These are phyloP conservation scores for Letharia columbiana DNA, from an alignment of 495 filamentous ascomycete species.

Conservation along the genomic window DNA sequence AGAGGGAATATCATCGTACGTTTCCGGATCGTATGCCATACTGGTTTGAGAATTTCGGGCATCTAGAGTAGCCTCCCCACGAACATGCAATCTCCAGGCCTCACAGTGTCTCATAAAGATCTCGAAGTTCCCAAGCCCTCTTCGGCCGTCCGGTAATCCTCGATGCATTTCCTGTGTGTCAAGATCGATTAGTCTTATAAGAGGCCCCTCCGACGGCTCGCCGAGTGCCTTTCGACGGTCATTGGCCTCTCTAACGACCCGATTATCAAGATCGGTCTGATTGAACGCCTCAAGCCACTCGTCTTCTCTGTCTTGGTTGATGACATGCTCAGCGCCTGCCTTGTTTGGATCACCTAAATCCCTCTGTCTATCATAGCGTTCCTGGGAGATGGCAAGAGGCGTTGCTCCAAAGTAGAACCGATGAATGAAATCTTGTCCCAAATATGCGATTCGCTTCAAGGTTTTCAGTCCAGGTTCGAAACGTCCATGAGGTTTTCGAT, in stretches of 20 bases:
- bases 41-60: neutral
- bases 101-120: slow-evolving; percentile 31
- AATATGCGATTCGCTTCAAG: slow-evolving; percentile 28
- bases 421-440: slow-evolving; percentile 28
- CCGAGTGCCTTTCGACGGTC: neutral
- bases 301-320: slow-evolving; percentile 1
- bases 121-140: slow-evolving; percentile 28
- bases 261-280: neutral
- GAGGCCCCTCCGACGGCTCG: neutral
- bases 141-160: slow-evolving; percentile 22
- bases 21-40: slow-evolving; percentile 17
- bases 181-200: slow-evolving; percentile 17
- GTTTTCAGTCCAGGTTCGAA: slow-evolving; percentile 30
- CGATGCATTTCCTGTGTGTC: slow-evolving; percentile 18
- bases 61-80: slow-evolving; percentile 18
- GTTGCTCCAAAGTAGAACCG: slow-evolving; percentile 23
- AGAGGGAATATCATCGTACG: slow-evolving; percentile 28
- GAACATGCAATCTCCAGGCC: slow-evolving; percentile 28
- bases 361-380: slow-evolving; percentile 12
- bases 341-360: neutral
- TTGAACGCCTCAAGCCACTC: slow-evolving; percentile 6
- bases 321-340: neutral
- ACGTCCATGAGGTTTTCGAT: slow-evolving; percentile 9
- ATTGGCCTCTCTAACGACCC: neutral
- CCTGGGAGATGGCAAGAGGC: slow-evolving; percentile 4